Evolutionary conservation across 257 asterid genomes (phyloP).

Genomic region (Solanum clarkiae): DNA sequence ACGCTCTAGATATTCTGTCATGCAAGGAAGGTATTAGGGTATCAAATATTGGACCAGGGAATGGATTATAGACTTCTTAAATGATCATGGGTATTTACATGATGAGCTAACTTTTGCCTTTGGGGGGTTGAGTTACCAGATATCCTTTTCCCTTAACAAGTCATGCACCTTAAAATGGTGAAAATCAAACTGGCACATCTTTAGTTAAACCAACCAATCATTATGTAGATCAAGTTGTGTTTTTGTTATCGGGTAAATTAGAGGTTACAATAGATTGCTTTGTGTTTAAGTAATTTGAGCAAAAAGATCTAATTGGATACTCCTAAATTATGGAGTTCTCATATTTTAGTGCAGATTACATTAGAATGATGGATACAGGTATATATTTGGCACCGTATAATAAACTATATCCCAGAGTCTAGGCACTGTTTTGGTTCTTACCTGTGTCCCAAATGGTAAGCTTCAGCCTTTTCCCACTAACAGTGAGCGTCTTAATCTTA

Average conservation of each 20-base stretch:
- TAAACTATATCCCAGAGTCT: neutral
- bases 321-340: neutral
- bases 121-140: neutral
- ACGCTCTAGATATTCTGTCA: neutral
- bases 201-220: neutral
- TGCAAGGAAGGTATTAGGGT: neutral
- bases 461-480: conserved; percentile 72
- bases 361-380: neutral
- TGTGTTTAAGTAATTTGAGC: neutral
- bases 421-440: conserved; percentile 2
- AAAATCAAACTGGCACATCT: neutral
- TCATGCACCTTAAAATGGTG: neutral
- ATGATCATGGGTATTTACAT: neutral
- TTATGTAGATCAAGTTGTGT: neutral
- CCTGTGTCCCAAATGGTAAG: conserved; percentile 98
- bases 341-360: neutral
- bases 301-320: neutral
- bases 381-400: neutral
- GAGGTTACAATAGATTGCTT: neutral
- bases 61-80: neutral
- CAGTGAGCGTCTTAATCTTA: conserved; percentile 67
- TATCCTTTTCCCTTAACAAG: neutral
- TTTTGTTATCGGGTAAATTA: neutral
- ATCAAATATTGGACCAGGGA: neutral
- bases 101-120: neutral